Conservation (phyloP, 257 asterid species). For the Mitragyna speciosa region DNA sequence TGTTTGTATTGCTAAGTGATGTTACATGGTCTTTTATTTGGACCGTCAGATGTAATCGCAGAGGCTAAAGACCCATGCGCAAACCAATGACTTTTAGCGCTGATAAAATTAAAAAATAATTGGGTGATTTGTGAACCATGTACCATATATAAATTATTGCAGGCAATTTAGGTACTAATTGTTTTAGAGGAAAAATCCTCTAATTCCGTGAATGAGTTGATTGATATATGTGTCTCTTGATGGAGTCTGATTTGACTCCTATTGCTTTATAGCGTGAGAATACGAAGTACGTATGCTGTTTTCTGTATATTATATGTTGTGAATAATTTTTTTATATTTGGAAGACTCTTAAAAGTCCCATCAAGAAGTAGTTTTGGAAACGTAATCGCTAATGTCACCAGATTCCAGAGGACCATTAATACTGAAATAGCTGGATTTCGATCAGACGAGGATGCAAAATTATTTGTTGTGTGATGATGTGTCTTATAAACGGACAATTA, state of each 20-base stretch:
- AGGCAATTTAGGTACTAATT: background rate
- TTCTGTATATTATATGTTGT: background rate
- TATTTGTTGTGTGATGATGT: slow-evolving; percentile 2
- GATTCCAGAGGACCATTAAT: slow-evolving; percentile 2
- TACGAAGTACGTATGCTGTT: background rate
- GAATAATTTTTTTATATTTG: background rate
- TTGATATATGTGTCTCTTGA: background rate
- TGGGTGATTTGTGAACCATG: background rate
- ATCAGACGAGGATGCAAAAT: slow-evolving; percentile 5
- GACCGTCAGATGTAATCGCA: too few species aligned
- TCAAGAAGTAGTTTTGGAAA: background rate
- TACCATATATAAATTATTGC: background rate
- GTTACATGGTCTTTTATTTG: too few species aligned
- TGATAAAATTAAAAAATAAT: too few species aligned
- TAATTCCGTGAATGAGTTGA: background rate
- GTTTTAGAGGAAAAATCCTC: background rate
- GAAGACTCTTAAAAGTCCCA: background rate
- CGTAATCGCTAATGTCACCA: slow-evolving; percentile 7
- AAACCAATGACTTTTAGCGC: too few species aligned
- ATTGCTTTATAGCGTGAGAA: background rate
- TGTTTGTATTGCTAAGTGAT: too few species aligned
- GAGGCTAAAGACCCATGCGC: too few species aligned
- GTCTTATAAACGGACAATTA: slow-evolving; percentile 6
- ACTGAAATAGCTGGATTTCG: background rate
- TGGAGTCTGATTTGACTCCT: background rate